Conservation (phyloP, 2,329 filamentous ascomycete species). For the Claviceps humidiphila region DNA sequence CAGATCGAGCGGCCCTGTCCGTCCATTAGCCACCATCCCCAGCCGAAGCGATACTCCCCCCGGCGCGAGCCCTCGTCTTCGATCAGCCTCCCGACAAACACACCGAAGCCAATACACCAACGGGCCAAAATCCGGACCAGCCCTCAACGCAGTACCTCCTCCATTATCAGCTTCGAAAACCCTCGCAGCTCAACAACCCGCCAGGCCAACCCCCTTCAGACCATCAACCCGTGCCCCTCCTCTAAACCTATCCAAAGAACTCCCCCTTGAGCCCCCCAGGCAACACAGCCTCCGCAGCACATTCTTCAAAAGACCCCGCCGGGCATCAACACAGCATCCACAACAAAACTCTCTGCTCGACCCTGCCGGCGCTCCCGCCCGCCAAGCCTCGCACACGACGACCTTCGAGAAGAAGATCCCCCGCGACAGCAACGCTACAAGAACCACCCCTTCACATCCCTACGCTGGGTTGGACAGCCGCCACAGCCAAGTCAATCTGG, state of each 20-base stretch:
- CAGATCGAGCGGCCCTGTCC: no score
- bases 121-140: no score
- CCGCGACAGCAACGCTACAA: background rate
- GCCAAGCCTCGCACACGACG: background rate
- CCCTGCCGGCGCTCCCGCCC: background rate
- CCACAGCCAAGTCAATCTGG: background rate
- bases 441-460: background rate
- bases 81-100: no score
- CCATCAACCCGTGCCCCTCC: background rate
- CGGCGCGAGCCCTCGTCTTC: no score
- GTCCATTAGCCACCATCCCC: no score
- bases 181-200: background rate
- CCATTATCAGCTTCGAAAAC: background rate
- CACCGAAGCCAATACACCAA: no score
- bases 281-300: constrained; percentile 4
- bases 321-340: background rate
- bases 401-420: background rate
- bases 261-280: constrained; percentile 8
- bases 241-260: constrained; percentile 9
- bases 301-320: constrained; percentile 1
- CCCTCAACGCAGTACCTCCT: no score
- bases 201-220: constrained; percentile 3
- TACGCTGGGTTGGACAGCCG: background rate
- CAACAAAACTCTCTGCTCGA: background rate
- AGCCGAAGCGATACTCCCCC: no score